Conservation (phyloP, 768 basidiomycete genomes). For the Amanita pseudoporphyria region DNA sequence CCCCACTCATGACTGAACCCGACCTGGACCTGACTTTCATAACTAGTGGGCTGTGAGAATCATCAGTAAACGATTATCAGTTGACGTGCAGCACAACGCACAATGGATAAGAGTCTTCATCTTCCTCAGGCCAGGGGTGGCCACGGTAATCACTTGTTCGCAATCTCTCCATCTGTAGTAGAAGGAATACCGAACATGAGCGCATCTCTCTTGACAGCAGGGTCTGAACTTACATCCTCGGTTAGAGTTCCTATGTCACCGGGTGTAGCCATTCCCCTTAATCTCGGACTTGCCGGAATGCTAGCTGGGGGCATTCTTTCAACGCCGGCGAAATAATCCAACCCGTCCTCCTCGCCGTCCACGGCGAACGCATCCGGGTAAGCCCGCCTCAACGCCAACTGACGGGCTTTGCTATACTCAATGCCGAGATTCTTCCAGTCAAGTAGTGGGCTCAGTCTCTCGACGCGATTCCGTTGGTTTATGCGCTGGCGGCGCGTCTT, state of each 20-base stretch:
- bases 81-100: constrained; percentile 29
- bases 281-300: constrained; percentile 81
- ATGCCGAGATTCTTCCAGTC: constrained; percentile 99
- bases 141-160: constrained; percentile 82
- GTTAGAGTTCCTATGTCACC: constrained; percentile 89
- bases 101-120: constrained; percentile 90
- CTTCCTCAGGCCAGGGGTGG: constrained; percentile 55
- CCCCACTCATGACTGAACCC: constrained; percentile 58
- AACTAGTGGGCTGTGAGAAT: constrained; percentile 58
- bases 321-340: constrained; percentile 47
- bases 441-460: constrained; percentile 83
- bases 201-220: too few species aligned
- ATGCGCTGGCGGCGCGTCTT: constrained; percentile 95
- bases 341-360: constrained; percentile 34
- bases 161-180: constrained; percentile 67
- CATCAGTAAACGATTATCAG: constrained; percentile 5
- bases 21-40: constrained; percentile 85
- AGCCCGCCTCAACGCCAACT: constrained; percentile 83
- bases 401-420: constrained; percentile 93
- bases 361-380: constrained; percentile 88
- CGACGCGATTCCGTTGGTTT: constrained; percentile 97
- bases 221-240: constrained; percentile 49
- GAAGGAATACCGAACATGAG: background rate
- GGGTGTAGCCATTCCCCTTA: constrained; percentile 83
- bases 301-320: constrained; percentile 64